Evolutionary conservation across 345 rosid genomes (phyloP), one percentile per base, ranked within the genome.

Genomic region (Dipteronia dyeriana): DNA sequence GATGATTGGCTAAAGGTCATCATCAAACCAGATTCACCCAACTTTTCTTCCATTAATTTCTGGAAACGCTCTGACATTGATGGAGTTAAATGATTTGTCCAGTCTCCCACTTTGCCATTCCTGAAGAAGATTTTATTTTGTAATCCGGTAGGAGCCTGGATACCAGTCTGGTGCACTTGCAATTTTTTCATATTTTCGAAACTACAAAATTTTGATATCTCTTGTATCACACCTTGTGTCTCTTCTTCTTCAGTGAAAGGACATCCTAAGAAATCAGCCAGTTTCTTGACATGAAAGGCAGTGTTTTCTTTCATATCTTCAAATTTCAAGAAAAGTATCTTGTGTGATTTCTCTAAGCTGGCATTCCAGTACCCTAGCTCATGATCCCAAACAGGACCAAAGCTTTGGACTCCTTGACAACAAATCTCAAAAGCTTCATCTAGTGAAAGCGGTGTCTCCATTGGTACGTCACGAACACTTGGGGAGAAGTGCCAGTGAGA

Each of bases 161-260:
- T 70, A 10, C 85, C 85, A 2, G 66, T 79, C 65, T 75, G 82
- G 9, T 77, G 84, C 65, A 79, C 82, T 68, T 84, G 86, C 70
- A 84, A 76, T 57, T 78, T 80, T 69, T 74, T 83, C 79, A 84
- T 20, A 41, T 34, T 86, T 69, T 83, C 85, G 64, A 86, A 81
- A 57, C 88, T 83, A 62, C 87, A 85, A 56, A 85, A 75, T 0
- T 71, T 71, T 54, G 78, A 78, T 10, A 86, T 76, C 54, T 81
- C 79, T 72, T 83, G 75, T 12, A 79, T 72, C 60, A 67, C 74
- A 2, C 59, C 78, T 9, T 12, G 57, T 4, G 73, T 59, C 53
- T 81, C 84, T 34, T 86, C 86, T 76, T 75, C 62, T 13, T 51
- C 2, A n/a, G 79, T 26, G 26, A 26, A 26, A 26, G 26, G 26